These are phyloP conservation scores for Suhomyces maxii DNA, from an alignment of 1,139 yeast genomes.

Conservation along the genomic window DNA sequence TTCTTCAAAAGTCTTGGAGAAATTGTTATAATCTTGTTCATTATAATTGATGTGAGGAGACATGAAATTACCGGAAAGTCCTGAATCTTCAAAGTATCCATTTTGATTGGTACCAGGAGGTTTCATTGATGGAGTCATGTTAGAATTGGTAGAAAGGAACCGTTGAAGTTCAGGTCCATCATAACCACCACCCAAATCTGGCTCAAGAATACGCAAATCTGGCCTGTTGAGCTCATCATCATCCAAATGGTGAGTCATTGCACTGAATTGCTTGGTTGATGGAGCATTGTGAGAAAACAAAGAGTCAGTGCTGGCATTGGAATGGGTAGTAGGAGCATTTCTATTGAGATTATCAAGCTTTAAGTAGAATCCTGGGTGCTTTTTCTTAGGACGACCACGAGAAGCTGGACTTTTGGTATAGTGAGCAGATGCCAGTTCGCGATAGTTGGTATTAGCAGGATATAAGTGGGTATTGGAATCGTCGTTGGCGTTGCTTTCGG, in stretches of 20 bases:
- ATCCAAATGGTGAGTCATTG: constrained; percentile 5
- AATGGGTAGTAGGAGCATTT: neutral
- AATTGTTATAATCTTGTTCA: constrained; percentile 11
- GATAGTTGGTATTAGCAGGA: neutral
- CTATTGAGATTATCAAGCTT: constrained; percentile 14
- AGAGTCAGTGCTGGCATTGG: constrained; percentile 7
- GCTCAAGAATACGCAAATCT: constrained; percentile 19
- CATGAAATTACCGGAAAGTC: constrained; percentile 6
- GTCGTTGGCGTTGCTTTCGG: neutral
- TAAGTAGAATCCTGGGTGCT: constrained; percentile 16
- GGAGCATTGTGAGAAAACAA: constrained; percentile 8
- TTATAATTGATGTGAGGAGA: constrained; percentile 12
- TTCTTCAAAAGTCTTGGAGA: constrained; percentile 10
- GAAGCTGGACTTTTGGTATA: constrained; percentile 2
- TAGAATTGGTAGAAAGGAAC: constrained; percentile 15
- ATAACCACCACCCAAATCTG: constrained; percentile 19
- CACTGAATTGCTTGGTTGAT: constrained; percentile 7
- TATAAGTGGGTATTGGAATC: neutral
- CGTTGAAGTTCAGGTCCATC: constrained; percentile 13
- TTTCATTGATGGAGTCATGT: constrained; percentile 42
- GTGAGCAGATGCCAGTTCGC: neutral
- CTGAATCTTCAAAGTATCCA: constrained; percentile 36
- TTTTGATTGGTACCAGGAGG: constrained; percentile 36
- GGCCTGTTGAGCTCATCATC: constrained; percentile 6
- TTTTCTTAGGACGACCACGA: constrained; percentile 12